Evolutionary conservation across 2,329 filamentous ascomycete genomes (phyloP).

Genomic region (Clonostachys sp.): DNA sequence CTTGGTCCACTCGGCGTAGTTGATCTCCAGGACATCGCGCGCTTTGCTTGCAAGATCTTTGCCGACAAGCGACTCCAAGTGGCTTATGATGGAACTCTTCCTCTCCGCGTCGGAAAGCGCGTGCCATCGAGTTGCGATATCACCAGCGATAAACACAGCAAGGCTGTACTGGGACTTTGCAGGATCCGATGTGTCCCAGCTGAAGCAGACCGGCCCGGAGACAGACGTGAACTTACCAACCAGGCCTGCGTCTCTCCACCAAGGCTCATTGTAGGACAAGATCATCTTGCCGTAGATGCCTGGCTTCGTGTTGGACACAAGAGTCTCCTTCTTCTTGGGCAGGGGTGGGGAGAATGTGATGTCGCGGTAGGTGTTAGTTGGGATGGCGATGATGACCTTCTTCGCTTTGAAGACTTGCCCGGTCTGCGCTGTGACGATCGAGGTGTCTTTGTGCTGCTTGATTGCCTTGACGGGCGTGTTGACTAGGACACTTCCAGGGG

Average conservation of each 20-base stretch:
- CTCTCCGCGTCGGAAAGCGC: conserved; percentile 6
- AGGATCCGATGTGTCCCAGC: conserved; percentile 14
- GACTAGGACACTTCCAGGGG: conserved; percentile 5
- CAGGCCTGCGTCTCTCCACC: conserved; percentile 35
- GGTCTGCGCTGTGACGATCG: conserved; percentile 8
- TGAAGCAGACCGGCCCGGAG: conserved; percentile 16
- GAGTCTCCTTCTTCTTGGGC: conserved; percentile 14
- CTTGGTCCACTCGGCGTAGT: conserved; percentile 9
- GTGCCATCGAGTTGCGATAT: conserved; percentile 17
- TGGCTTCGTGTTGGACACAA: conserved; percentile 19
- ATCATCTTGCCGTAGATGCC: conserved; percentile 29
- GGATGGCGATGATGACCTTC: conserved; percentile 16
- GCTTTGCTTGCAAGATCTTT: conserved; percentile 2
- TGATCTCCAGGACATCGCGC: conserved; percentile 5
- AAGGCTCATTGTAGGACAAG: conserved; percentile 34
- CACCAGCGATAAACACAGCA: conserved; percentile 23
- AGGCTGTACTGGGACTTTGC: conserved; percentile 16
- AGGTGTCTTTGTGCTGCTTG: conserved; percentile 4
- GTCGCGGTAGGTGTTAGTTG: conserved; percentile 11
- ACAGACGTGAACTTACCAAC: conserved; percentile 33
- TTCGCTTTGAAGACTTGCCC: conserved; percentile 7
- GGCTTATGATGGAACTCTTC: conserved; percentile 8
- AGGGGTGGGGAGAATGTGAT: conserved; percentile 17
- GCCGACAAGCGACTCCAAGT: conserved; percentile 8
- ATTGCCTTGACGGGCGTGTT: conserved; percentile 9